phyloP scores from a whole-genome alignment of 768 basidiomycete genomes.

The Cystofilobasidium bisporidii region DNA sequence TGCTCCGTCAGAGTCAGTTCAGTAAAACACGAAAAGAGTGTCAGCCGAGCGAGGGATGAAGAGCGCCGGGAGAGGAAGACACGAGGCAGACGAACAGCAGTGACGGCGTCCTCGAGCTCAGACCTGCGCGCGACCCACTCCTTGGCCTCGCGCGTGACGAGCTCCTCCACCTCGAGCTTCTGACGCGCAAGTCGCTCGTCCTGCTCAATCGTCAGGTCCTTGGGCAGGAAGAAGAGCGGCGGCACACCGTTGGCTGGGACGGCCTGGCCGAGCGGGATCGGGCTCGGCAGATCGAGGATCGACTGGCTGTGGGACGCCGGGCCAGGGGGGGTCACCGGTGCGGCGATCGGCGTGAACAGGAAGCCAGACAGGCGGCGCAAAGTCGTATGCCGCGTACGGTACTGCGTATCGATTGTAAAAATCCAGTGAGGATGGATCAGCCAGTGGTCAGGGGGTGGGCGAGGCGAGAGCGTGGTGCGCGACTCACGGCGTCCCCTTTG shows the following conservation, averaged over 20 bases:
- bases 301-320: background rate
- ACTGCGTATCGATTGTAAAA: background rate
- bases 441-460: background rate
- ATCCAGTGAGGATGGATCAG: background rate
- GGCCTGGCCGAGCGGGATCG: background rate
- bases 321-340: background rate
- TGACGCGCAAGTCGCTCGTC: background rate
- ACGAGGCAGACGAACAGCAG: background rate
- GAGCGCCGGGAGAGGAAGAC: background rate
- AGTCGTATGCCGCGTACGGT: constrained; percentile 4
- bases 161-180: constrained; percentile 2
- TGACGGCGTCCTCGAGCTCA: background rate
- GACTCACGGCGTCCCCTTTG: constrained; percentile 8
- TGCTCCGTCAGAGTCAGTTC: too few species aligned
- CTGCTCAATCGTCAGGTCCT: background rate
- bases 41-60: too few species aligned
- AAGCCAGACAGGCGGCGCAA: constrained; percentile 12
- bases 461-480: background rate
- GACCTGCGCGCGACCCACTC: background rate
- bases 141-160: background rate
- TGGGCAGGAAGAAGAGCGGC: constrained; percentile 17
- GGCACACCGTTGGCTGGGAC: background rate
- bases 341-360: constrained; percentile 5
- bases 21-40: too few species aligned
- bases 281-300: background rate